phyloP scores from a whole-genome alignment of 2,329 filamentous ascomycete genomes.

The Phoma sp. region DNA sequence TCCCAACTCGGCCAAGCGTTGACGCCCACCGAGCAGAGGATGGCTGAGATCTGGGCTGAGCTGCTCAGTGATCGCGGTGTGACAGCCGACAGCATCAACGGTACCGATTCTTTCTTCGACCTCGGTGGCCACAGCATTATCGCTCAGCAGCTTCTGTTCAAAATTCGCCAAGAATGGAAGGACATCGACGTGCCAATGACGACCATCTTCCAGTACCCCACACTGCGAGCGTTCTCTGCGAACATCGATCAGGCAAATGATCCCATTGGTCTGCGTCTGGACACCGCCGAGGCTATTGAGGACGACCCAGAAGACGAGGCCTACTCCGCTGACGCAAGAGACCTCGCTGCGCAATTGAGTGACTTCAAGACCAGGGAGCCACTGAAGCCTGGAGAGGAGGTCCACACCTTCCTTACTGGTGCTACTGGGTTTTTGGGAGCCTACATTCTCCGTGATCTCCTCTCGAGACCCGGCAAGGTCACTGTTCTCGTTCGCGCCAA shows the following conservation, averaged over 20 bases:
- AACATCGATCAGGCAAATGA: constrained; percentile 60
- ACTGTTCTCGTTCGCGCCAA: constrained; percentile 79
- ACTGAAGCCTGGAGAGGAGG: constrained; percentile 45
- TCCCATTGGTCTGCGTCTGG: constrained; percentile 55
- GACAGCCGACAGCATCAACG: constrained; percentile 70
- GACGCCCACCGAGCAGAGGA: constrained; percentile 65
- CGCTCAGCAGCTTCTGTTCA: constrained; percentile 80
- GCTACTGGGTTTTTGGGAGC: constrained; percentile 89
- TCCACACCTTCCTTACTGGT: constrained; percentile 81
- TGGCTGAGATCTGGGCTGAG: constrained; percentile 77
- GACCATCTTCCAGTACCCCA: constrained; percentile 72
- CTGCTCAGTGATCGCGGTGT: constrained; percentile 66
- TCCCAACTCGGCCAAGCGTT: constrained; percentile 55
- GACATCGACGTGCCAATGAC: constrained; percentile 73
- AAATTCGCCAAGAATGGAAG: constrained; percentile 66
- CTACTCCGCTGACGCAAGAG: constrained; percentile 61
- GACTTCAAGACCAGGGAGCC: constrained; percentile 51
- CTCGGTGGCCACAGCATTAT: constrained; percentile 81
- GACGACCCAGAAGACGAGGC: constrained; percentile 58
- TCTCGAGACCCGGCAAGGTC: constrained; percentile 69
- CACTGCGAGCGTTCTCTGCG: constrained; percentile 62
- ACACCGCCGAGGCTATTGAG: constrained; percentile 47
- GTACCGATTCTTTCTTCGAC: constrained; percentile 75
- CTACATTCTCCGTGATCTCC: constrained; percentile 77
- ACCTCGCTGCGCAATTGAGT: constrained; percentile 57